These are phyloP conservation scores for Nitzschia inconspicua DNA, from an alignment of 108 stramenopile species.

Conservation along the genomic window DNA sequence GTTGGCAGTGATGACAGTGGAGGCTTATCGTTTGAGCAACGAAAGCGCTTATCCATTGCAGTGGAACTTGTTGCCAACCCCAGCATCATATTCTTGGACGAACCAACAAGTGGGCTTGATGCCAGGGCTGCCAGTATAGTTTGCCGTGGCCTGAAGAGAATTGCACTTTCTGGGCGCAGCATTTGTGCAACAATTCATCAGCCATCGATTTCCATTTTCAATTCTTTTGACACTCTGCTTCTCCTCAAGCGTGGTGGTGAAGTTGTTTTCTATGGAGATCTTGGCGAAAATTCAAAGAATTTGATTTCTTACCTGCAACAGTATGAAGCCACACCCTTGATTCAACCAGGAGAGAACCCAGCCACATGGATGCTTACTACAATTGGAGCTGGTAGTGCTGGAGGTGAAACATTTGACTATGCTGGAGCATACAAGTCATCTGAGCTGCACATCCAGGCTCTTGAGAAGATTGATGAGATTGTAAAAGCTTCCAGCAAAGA, in stretches of 20 bases:
- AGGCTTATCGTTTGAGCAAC: slow-evolving; percentile 66
- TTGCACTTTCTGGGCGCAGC: slow-evolving; percentile 55
- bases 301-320: slow-evolving; percentile 66
- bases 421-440: slow-evolving; percentile 25
- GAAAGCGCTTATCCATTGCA: slow-evolving; percentile 73
- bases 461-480: slow-evolving; percentile 38
- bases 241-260: slow-evolving; percentile 79
- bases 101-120: slow-evolving; percentile 76
- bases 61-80: slow-evolving; percentile 68
- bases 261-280: slow-evolving; percentile 78
- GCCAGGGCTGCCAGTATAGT: slow-evolving; percentile 58
- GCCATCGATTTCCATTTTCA: slow-evolving; percentile 80
- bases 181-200: slow-evolving; percentile 87
- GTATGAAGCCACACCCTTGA: slow-evolving; percentile 37
- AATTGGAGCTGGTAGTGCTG: background rate
- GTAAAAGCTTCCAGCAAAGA: slow-evolving; percentile 22
- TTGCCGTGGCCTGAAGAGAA: slow-evolving; percentile 48
- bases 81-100: slow-evolving; percentile 66
- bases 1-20: slow-evolving; percentile 74
- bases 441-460: slow-evolving; percentile 26
- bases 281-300: slow-evolving; percentile 53
- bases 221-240: slow-evolving; percentile 67
- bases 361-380: slow-evolving; percentile 43
- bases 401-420: slow-evolving; percentile 3
- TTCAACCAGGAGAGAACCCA: slow-evolving; percentile 64